A percentile compares a stretch with the other conserved stretches of the same genome.
Evolutionary conservation across 1,284 basidiomycete species (phyloP).

Genomic region (Hemileccinum hortonii): DNA sequence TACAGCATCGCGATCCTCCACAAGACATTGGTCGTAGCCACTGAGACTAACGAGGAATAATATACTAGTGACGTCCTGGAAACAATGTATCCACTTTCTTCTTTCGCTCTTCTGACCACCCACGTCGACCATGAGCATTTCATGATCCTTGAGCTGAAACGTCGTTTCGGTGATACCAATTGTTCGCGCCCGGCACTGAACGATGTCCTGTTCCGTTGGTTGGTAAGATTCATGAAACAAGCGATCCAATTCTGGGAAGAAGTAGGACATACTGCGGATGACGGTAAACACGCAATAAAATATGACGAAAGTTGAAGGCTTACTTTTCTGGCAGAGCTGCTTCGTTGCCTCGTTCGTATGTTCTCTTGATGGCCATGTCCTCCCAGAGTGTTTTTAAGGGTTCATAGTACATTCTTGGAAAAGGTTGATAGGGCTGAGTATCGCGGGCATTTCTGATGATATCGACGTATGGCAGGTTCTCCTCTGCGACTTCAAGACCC

Average conservation of each 20-base stretch:
- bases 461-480: conserved; percentile 56
- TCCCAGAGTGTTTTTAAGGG: conserved; percentile 76
- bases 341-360: conserved; percentile 78
- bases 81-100: conserved; percentile 87
- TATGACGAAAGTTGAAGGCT: conserved; percentile 3
- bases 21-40: conserved; percentile 90
- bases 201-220: conserved; percentile 83
- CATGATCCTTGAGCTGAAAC: conserved; percentile 72
- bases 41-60: conserved; percentile 84
- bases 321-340: conserved; percentile 89
- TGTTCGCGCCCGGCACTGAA: conserved; percentile 83
- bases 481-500: conserved; percentile 67
- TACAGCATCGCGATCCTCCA: conserved; percentile 91
- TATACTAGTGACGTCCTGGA: conserved; percentile 85
- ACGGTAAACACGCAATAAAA: conserved; percentile 1
- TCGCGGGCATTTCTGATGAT: conserved; percentile 70
- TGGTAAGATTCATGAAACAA: conserved; percentile 73
- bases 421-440: conserved; percentile 77
- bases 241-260: conserved; percentile 75
- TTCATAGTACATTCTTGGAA: conserved; percentile 62
- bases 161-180: conserved; percentile 94
- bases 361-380: conserved; percentile 73
- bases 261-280: conserved; percentile 58
- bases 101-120: conserved; percentile 89
- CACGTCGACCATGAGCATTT: conserved; percentile 88